Evolutionary conservation across 1,284 basidiomycete species (phyloP).

Genomic region (Tausonia pullulans): DNA sequence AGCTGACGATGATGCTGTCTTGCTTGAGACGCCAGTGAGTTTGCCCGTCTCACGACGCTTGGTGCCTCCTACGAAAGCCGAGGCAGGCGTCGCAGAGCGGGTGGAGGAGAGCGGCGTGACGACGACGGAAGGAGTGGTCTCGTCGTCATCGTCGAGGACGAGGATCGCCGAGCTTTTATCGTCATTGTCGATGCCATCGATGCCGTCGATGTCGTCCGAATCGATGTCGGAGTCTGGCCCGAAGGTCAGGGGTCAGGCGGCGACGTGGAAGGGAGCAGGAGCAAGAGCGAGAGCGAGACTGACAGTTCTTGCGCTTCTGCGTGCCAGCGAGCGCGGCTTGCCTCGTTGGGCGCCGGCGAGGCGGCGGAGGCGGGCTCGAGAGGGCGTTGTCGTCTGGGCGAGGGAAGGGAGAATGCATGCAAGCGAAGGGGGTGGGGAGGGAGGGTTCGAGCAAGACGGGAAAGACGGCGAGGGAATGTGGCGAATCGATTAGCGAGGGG

Average conservation of each 20-base stretch:
- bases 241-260: neutral
- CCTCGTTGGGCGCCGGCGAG: neutral
- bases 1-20: neutral
- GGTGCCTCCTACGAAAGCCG: too few relatives aligned
- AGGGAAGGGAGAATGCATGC: neutral
- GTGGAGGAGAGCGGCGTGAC: slow-evolving; percentile 1
- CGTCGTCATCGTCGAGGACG: neutral
- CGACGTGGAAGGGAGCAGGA: neutral
- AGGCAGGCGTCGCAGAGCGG: neutral
- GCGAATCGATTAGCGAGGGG: neutral
- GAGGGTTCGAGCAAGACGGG: neutral
- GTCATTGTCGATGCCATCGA: neutral
- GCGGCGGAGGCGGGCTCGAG: neutral
- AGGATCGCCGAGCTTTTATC: neutral
- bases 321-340: neutral
- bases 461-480: neutral
- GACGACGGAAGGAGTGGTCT: neutral
- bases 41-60: slow-evolving; percentile 5
- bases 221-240: slow-evolving; percentile 9
- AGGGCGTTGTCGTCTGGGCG: neutral
- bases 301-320: slow-evolving; percentile 1
- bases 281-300: neutral
- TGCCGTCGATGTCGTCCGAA: slow-evolving; percentile 12
- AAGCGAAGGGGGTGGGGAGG: neutral
- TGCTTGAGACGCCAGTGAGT: neutral